Conservation (phyloP, 192 early-diverging fungal species). For the Linderina pennispora region DNA sequence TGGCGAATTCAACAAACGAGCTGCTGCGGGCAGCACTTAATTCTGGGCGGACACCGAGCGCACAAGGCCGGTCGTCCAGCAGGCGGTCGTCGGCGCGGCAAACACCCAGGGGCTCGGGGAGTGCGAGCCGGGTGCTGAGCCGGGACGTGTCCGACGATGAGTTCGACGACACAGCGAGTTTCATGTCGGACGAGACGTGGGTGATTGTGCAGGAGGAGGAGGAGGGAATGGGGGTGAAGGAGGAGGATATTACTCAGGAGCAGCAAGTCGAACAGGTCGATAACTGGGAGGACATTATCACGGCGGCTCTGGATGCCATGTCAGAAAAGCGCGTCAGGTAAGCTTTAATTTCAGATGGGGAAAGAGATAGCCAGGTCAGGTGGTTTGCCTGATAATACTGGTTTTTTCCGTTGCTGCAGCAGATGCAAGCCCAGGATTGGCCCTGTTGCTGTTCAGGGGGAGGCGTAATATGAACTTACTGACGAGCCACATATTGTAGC, state of each 20-base stretch:
- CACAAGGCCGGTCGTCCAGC: conserved; percentile 8
- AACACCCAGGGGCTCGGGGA: conserved; percentile 6
- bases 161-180: conserved; percentile 15
- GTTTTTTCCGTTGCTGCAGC: no score
- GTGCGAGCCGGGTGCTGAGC: conserved; percentile 15
- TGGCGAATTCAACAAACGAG: conserved; percentile 17
- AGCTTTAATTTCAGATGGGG: no score
- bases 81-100: conserved; percentile 13
- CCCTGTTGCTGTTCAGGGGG: no score
- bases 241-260: neutral
- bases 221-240: conserved; percentile 1
- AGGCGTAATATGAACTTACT: no score
- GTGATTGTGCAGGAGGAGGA: conserved; percentile 8
- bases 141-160: conserved; percentile 27
- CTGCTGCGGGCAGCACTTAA: conserved; percentile 12
- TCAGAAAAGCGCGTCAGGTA: conserved; percentile 28
- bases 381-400: no score
- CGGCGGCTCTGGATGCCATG: conserved; percentile 21
- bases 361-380: no score
- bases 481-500: no score
- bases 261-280: conserved; percentile 2
- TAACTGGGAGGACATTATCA: conserved; percentile 20
- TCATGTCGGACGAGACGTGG: conserved; percentile 33
- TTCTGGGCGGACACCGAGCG: conserved; percentile 18
- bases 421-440: no score